Base-by-base conservation (phyloP, 2,329 filamentous ascomycete species). In the Stachybotrys chlorohalonatus region DNA sequence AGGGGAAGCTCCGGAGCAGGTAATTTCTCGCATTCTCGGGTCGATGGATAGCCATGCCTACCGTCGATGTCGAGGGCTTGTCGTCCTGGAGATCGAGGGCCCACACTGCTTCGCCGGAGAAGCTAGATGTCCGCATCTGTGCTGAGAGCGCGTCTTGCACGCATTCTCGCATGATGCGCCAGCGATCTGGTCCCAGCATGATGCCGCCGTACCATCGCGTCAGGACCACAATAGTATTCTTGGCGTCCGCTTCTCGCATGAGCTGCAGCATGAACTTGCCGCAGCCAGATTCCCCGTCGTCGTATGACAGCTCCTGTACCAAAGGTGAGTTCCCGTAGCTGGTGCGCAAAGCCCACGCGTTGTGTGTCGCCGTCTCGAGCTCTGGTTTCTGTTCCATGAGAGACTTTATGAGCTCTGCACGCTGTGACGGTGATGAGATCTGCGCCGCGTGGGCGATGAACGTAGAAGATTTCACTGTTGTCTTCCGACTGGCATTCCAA, bases 21-120 rank as follows among this genome's bases (percentile, higher is more conserved):
- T 84, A 85, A 51, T 73, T 73, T 53, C 77, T 73, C 11, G 90
- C 89, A 6, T 79, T 79, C 63, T 93, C 85, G 1, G 91, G 85
- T 16, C 82, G 82, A 63, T 91, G 85, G 30, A 93, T 87, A 1
- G 88, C 85, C 70, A 94, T 82, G 1, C 82, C 79, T 15, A 70
- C 66, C 31, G 70, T 69, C 5, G 71, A 67, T 49, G 67, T 70
- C 4, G 62, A 57, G n/a, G 69, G 67, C 52, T 69, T 74, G 68
- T 75, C 75, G 6, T 75, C 75, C 56, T 83, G 78, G 1, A 79
- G 64, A 59, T 85, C 81, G 13, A 85, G 67, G 0, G 79, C 83
- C 83, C 83, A 86, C 2, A 85, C 68, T 3, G 83, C 78, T 58
- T 84, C 82, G 1, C 76, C 76, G 54, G 66, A 57, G 5, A 70